Evolutionary conservation across 2,329 filamentous ascomycete species (phyloP), one percentile per base, ranked within the genome.

Genomic region (Fusarium papillatum): DNA sequence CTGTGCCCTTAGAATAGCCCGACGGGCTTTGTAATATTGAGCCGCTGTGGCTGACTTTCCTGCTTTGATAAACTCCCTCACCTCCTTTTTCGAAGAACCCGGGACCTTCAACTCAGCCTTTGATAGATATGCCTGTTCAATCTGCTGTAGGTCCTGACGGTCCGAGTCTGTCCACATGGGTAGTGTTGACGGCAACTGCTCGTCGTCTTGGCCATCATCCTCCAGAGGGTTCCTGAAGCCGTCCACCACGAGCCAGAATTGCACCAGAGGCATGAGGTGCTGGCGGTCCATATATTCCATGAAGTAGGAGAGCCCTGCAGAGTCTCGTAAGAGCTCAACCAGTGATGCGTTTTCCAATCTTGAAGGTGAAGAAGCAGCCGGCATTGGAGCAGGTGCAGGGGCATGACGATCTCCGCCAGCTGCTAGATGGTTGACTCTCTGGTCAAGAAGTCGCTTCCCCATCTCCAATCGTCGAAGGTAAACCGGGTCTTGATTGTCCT

Each of bases 261-360:
- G 97, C 8, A 99, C 96, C 59, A 98, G 86, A 17, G 94, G 90
- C 93, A 98, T 96, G 31, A 96, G 88, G 19, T 90, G 90, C 81
- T 96, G 94, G 50, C 97, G 93, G 82, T 99, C 97, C 97, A 99
- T 99, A 81, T 95, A 98, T 82, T 99, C 97, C 97, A 99, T 99
- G 85, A 99, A 98, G 82, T 98, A 99, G 4, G 97, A 98, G 11
- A 99, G 88, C 1, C 95, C 96, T 1, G 96, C 94, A 4, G 97
- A 91, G 83, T 97, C 95, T 77, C 96, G 94, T 69, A 99, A 88
- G n/a, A 99, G 89, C 76, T 98, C 95, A 16, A 93, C 91, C 3
- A 98, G 87, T 1, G 94, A 93, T 10, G 93, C 93, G 78, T 94
- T 94, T 75, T 95, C 93, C 46, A 96, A 86, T 55, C 89, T 90